Evolutionary conservation across 768 basidiomycete species (phyloP).

Genomic region (Grammothele lineata): DNA sequence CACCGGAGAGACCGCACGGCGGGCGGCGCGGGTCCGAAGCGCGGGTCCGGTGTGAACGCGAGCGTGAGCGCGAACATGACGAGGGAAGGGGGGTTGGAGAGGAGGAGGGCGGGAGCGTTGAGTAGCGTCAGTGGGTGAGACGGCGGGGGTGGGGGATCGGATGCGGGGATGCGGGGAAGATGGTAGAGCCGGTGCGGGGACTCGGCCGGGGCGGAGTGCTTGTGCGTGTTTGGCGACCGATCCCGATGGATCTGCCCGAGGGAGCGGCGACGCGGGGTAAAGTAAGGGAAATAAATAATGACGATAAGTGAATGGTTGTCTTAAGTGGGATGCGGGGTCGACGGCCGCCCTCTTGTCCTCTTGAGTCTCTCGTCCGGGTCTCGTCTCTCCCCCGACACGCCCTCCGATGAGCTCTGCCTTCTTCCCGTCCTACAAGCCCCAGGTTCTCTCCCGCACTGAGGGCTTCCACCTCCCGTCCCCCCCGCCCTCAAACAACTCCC

Average conservation of each 20-base stretch:
- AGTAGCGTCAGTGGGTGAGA: no score
- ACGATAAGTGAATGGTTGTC: constrained; percentile 15
- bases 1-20: no score
- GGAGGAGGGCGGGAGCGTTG: no score
- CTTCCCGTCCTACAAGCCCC: constrained; percentile 44
- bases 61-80: no score
- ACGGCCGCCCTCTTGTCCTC: constrained; percentile 12
- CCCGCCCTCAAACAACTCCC: constrained; percentile 28
- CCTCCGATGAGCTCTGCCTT: constrained; percentile 21
- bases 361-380: background rate
- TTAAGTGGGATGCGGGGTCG: constrained; percentile 16
- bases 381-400: constrained; percentile 5
- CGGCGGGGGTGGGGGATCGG: constrained; percentile 2
- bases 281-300: constrained; percentile 14
- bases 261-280: constrained; percentile 10
- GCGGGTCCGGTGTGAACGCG: no score
- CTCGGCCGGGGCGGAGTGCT: constrained; percentile 13
- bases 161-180: constrained; percentile 10
- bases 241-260: constrained; percentile 3
- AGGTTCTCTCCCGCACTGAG: constrained; percentile 55
- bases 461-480: constrained; percentile 66
- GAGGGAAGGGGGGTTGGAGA: no score
- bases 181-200: constrained; percentile 12
- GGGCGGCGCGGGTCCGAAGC: no score
- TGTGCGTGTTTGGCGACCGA: constrained; percentile 1